Conservation (phyloP, 2,329 filamentous ascomycete species). For the Neonectria magnoliae region DNA sequence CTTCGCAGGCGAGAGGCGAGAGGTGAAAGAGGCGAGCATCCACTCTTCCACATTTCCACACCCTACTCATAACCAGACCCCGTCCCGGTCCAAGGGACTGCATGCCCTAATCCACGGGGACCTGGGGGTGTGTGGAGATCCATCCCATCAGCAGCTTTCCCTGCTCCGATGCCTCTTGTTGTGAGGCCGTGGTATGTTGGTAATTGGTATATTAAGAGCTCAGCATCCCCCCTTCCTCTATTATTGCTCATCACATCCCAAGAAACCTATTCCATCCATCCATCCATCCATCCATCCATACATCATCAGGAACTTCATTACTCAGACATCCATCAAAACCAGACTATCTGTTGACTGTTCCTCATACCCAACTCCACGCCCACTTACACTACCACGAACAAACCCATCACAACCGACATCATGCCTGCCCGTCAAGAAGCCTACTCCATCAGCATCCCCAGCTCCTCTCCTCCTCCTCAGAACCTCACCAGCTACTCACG, state of each 20-base stretch:
- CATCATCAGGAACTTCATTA: background rate
- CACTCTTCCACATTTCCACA: background rate
- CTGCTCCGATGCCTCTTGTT: slow-evolving; percentile 22
- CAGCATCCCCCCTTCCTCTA: slow-evolving; percentile 21
- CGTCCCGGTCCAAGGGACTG: slow-evolving; percentile 1
- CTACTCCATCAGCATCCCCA: slow-evolving; percentile 50
- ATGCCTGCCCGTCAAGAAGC: slow-evolving; percentile 55
- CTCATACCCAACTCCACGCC: background rate
- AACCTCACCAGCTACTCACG: slow-evolving; percentile 67
- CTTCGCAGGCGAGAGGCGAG: background rate
- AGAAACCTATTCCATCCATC: slow-evolving; percentile 13
- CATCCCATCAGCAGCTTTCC: slow-evolving; percentile 1
- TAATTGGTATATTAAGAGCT: slow-evolving; percentile 41
- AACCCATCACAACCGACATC: slow-evolving; percentile 29
- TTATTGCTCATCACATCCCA: background rate
- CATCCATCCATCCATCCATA: background rate
- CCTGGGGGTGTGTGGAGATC: slow-evolving; percentile 11
- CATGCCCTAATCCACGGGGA: slow-evolving; percentile 6
- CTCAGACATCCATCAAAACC: background rate
- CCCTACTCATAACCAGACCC: slow-evolving; percentile 1
- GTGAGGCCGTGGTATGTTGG: slow-evolving; percentile 10
- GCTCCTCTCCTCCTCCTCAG: slow-evolving; percentile 53
- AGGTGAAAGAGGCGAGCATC: slow-evolving; percentile 6
- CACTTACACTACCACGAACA: background rate
- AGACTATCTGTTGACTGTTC: background rate